Conservation (phyloP, 805 yeast genomes). For the Maudiozyma barnettii region DNA sequence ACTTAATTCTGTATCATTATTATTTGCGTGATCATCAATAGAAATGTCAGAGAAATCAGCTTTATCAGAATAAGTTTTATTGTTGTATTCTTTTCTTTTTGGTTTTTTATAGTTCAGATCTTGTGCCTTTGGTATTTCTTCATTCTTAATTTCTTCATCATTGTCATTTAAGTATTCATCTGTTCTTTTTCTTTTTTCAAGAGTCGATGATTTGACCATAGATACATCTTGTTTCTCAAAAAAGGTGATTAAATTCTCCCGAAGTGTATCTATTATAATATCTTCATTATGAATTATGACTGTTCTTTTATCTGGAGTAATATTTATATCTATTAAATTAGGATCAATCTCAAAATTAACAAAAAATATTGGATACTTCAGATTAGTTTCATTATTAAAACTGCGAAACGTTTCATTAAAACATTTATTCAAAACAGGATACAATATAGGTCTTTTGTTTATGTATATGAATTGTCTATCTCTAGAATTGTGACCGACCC, state of each 20-base stretch:
- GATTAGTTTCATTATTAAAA: constrained; percentile 41
- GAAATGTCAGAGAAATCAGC: background rate
- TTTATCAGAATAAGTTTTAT: background rate
- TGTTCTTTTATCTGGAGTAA: constrained; percentile 83
- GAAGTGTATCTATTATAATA: constrained; percentile 45
- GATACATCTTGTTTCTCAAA: constrained; percentile 31
- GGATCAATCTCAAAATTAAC: constrained; percentile 49
- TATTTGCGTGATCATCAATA: background rate
- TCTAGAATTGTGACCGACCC: constrained; percentile 58
- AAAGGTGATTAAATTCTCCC: constrained; percentile 38
- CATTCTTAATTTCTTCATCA: background rate
- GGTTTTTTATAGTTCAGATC: background rate
- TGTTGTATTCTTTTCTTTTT: background rate
- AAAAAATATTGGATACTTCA: constrained; percentile 65
- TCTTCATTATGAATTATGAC: constrained; percentile 60
- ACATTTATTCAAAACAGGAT: constrained; percentile 45
- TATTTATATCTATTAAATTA: constrained; percentile 63
- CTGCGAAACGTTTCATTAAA: constrained; percentile 66
- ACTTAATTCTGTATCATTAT: background rate
- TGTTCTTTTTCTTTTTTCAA: background rate
- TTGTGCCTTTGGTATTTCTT: background rate
- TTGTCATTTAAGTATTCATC: background rate
- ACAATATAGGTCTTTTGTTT: constrained; percentile 64
- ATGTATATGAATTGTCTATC: constrained; percentile 73
- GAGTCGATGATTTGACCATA: background rate